A percentile compares a stretch with the other conserved stretches of the same genome.
These are phyloP conservation scores for Claviceps maximensis DNA, from an alignment of 2,329 filamentous ascomycete genomes.

Conservation along the genomic window DNA sequence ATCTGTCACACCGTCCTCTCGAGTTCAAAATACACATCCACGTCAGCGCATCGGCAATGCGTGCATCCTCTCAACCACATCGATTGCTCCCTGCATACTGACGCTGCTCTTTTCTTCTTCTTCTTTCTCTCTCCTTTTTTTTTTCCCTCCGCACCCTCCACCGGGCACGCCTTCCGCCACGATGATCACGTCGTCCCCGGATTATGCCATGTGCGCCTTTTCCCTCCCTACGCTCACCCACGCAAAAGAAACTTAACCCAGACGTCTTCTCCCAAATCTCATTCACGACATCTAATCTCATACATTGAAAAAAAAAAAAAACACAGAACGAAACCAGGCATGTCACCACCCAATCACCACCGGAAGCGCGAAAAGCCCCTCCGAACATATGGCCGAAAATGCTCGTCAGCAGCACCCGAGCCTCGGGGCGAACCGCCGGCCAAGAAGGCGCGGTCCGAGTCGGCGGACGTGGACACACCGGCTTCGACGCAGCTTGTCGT, in stretches of 20 bases:
- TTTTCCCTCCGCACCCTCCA: background rate
- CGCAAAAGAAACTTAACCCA: background rate
- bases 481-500: background rate
- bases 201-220: slow-evolving; percentile 16
- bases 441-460: slow-evolving; percentile 15
- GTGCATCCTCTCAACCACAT: too few species aligned
- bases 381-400: slow-evolving; percentile 27
- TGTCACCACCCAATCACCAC: slow-evolving; percentile 10
- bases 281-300: too few species aligned
- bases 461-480: background rate
- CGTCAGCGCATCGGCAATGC: too few species aligned
- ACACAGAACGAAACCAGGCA: slow-evolving; percentile 18
- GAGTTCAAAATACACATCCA: too few species aligned
- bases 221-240: too few species aligned
- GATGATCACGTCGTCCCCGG: slow-evolving; percentile 12
- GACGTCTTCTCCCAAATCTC: too few species aligned
- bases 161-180: background rate
- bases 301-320: background rate
- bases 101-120: too few species aligned
- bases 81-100: too few species aligned
- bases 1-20: too few species aligned
- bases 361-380: slow-evolving; percentile 21
- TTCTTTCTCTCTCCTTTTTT: background rate
- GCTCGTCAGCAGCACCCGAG: slow-evolving; percentile 10
- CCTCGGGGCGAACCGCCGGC: slow-evolving; percentile 12